phyloP scores from a whole-genome alignment of 2,329 filamentous ascomycete species.

The Zymoseptoria tritici region DNA sequence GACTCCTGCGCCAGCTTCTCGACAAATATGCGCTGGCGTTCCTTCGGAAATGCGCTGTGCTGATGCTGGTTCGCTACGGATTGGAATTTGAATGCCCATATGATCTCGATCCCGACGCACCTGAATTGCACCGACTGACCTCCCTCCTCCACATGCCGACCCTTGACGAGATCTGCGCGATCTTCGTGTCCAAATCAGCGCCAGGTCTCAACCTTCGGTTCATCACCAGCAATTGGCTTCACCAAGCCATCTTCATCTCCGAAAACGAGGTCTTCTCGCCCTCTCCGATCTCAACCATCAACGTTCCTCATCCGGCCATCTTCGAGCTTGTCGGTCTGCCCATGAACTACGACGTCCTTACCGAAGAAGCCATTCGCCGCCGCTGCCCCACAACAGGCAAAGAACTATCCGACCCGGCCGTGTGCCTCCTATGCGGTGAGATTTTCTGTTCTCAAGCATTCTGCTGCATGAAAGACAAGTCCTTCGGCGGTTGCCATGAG shows the following conservation, averaged over 20 bases:
- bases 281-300: slow-evolving; percentile 36
- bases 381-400: slow-evolving; percentile 85
- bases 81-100: slow-evolving; percentile 71
- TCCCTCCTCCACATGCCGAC: slow-evolving; percentile 67
- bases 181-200: slow-evolving; percentile 39
- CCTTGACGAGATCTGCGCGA: slow-evolving; percentile 68
- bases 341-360: slow-evolving; percentile 83
- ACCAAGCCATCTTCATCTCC: slow-evolving; percentile 40
- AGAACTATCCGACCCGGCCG: slow-evolving; percentile 79
- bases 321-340: slow-evolving; percentile 91
- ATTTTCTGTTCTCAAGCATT: slow-evolving; percentile 92
- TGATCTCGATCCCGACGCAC: slow-evolving; percentile 21
- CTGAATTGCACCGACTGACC: slow-evolving; percentile 73
- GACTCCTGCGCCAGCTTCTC: slow-evolving; percentile 37
- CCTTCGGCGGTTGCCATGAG: slow-evolving; percentile 73
- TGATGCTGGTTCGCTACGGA: slow-evolving; percentile 81
- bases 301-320: slow-evolving; percentile 74
- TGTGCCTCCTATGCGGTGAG: slow-evolving; percentile 94
- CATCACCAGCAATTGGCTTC: slow-evolving; percentile 64
- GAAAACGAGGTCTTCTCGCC: slow-evolving; percentile 8
- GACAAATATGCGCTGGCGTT: slow-evolving; percentile 84
- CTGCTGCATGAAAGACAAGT: slow-evolving; percentile 69
- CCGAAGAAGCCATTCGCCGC: slow-evolving; percentile 79
- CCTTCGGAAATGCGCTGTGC: slow-evolving; percentile 73
- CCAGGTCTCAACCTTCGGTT: slow-evolving; percentile 38